Base-by-base conservation (phyloP, 1,139 yeast genomes). In the Saccharomycopsis crataegensis region DNA sequence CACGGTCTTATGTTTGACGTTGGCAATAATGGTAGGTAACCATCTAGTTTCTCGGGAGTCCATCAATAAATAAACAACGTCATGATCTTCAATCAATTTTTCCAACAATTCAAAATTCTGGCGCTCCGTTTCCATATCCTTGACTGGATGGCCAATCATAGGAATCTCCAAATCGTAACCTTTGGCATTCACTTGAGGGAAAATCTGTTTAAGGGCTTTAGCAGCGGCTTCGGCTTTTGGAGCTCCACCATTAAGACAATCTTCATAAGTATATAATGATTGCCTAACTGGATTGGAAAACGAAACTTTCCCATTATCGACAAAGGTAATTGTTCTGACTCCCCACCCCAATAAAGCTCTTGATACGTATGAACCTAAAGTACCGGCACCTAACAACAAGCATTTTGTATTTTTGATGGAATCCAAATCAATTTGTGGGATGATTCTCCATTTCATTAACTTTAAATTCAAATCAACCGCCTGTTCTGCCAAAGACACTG, bases 11-110 rank as follows among this genome's bases (percentile, higher is more conserved):
- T 75, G 67, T 63, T 77, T 71, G 1, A 83, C 82, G 49, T 79
- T 73, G 1, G 90, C 89, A 48, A 93, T 70, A 0, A 91, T 80
- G 0, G 98, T 86, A 0, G 99, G 99, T 8, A 93, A 73, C 99
- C 99, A 93, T 59, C 99, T 74, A 1, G 96, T 81, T 65, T 93
- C 99, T 53, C 99, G 75, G 4, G 97, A 89, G 66, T 93, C 99
- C 86, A 91, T 88, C 47, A 91, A 71, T 41, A 94, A 68, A 61
- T 84, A 93, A 0, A 91, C 67, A 0, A 78, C 85, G 65, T 94
- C 99, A 65, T 89, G 91, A 0, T 68, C 70, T 32, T 77, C 74
- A 43, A 89, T 78, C n/a, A 90, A 71, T 43, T 70, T 61, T 32
- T 70, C 69, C 28, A 93, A 69, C 49, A 65, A 63, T 0, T 80